These are phyloP conservation scores for Bretschneidera sinensis DNA, from an alignment of 345 rosid genomes.

Conservation along the genomic window DNA sequence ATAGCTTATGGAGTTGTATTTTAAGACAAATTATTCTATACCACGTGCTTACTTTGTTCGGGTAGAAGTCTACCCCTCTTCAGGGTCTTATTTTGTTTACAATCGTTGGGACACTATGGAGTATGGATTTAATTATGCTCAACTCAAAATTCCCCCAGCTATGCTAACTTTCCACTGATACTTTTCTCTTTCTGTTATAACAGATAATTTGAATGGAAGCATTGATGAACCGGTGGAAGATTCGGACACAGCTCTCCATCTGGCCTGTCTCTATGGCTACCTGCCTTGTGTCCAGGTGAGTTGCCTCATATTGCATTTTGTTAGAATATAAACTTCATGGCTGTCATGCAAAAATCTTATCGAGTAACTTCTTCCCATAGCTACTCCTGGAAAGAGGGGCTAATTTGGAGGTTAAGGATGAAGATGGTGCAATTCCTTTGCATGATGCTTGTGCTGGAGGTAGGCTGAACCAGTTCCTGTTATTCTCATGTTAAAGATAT, in stretches of 20 bases:
- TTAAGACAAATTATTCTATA: neutral
- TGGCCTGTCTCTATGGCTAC: slow-evolving; percentile 77
- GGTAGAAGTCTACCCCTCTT: neutral
- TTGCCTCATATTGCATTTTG: slow-evolving; percentile 4
- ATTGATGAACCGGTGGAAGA: slow-evolving; percentile 83
- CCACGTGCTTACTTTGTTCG: neutral
- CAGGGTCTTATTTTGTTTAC: neutral
- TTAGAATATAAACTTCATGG: neutral
- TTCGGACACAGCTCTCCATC: slow-evolving; percentile 91
- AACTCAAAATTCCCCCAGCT: neutral
- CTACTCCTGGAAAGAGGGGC: slow-evolving; percentile 89
- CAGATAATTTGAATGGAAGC: slow-evolving; percentile 71
- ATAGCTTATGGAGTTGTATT: neutral
- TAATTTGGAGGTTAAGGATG: slow-evolving; percentile 73
- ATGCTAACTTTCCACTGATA: slow-evolving; percentile 1
- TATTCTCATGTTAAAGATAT: neutral
- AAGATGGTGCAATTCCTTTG: slow-evolving; percentile 89
- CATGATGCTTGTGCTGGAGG: slow-evolving; percentile 98
- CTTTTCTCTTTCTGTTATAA: slow-evolving; percentile 5
- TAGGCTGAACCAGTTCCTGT: slow-evolving; percentile 18
- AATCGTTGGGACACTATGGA: neutral
- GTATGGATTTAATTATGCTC: neutral
- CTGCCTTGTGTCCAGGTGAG: slow-evolving; percentile 79
- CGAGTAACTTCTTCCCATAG: slow-evolving; percentile 24
- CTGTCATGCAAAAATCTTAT: neutral